Conservation (phyloP, 2,329 filamentous ascomycete species). For the Epichloe typhina region DNA sequence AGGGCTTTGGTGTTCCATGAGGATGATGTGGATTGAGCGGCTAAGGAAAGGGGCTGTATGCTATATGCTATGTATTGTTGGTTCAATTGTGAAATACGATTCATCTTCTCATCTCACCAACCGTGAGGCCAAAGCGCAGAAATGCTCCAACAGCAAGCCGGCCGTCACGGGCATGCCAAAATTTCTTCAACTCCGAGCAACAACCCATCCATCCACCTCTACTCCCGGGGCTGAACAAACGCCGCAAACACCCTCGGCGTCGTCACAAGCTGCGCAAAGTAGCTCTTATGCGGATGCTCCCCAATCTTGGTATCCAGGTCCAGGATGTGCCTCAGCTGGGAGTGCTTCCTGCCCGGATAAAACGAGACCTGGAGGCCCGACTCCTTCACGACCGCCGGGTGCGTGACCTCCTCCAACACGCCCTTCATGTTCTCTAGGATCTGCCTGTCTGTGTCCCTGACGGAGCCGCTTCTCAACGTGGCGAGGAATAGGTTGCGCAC, state of each 20-base stretch:
- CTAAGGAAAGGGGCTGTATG: not conserved
- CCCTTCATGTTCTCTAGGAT: constrained; percentile 2
- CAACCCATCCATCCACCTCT: not conserved
- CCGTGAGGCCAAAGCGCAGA: too few species aligned
- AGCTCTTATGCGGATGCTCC: not conserved
- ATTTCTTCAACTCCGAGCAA: not conserved
- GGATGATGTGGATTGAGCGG: not conserved
- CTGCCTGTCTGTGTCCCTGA: constrained; percentile 3
- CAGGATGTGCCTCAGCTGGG: constrained; percentile 1
- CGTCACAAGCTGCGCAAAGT: constrained; percentile 5
- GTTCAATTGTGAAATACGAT: too few species aligned
- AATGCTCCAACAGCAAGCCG: too few species aligned
- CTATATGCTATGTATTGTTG: not conserved
- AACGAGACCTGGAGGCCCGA: constrained; percentile 3
- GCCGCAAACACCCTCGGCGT: constrained; percentile 7
- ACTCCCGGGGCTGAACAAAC: constrained; percentile 3
- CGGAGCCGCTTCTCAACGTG: not conserved
- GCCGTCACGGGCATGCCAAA: too few species aligned
- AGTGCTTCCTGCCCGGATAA: constrained; percentile 1
- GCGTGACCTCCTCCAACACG: not conserved
- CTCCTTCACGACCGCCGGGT: not conserved
- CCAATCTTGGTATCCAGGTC: constrained; percentile 4
- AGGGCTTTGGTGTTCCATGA: constrained; percentile 34
- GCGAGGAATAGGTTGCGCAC: constrained; percentile 6
- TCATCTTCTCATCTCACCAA: too few species aligned